Conservation (phyloP, 768 basidiomycete genomes). For the Boletellus sp. region DNA sequence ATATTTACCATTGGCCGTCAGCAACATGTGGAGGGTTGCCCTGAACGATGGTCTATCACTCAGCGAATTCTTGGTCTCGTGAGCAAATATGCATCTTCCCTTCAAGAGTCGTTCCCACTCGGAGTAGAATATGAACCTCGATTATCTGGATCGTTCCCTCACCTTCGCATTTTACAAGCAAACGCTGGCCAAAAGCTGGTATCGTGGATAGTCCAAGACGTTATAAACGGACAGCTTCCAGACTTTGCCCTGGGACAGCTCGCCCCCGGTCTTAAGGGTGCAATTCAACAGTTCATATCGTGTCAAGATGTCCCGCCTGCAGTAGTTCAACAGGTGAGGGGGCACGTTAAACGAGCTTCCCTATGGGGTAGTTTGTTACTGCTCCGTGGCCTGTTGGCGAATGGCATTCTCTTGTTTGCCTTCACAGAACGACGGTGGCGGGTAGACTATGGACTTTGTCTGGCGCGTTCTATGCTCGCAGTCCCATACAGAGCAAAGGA, state of each 20-base stretch:
- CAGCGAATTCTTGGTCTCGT: slow-evolving; percentile 30
- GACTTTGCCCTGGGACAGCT: slow-evolving; percentile 2
- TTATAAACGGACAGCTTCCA: slow-evolving; percentile 8
- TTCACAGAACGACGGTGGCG: slow-evolving; percentile 25
- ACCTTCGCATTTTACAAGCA: slow-evolving; percentile 11
- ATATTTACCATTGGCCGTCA: slow-evolving; percentile 44
- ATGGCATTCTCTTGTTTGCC: slow-evolving; percentile 17
- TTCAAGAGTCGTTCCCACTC: not conserved
- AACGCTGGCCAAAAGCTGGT: slow-evolving; percentile 8
- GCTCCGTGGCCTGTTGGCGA: slow-evolving; percentile 32
- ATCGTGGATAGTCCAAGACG: slow-evolving; percentile 2
- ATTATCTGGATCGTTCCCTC: too few species aligned
- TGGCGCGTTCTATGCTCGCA: slow-evolving; percentile 16
- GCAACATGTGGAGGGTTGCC: slow-evolving; percentile 35
- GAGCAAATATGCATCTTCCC: slow-evolving; percentile 1
- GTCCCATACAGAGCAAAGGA: slow-evolving; percentile 30
- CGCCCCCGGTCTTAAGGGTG: not conserved
- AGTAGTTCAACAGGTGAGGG: not conserved
- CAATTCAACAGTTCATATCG: slow-evolving; percentile 15
- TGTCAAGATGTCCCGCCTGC: not conserved
- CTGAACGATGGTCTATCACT: slow-evolving; percentile 40
- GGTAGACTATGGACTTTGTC: slow-evolving; percentile 21
- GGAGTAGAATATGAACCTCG: too few species aligned
- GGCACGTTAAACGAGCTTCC: not conserved
- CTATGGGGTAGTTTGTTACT: slow-evolving; percentile 23